Base-by-base conservation (phyloP, 2,329 filamentous ascomycete genomes). In the Cytospora paraplurivora region DNA sequence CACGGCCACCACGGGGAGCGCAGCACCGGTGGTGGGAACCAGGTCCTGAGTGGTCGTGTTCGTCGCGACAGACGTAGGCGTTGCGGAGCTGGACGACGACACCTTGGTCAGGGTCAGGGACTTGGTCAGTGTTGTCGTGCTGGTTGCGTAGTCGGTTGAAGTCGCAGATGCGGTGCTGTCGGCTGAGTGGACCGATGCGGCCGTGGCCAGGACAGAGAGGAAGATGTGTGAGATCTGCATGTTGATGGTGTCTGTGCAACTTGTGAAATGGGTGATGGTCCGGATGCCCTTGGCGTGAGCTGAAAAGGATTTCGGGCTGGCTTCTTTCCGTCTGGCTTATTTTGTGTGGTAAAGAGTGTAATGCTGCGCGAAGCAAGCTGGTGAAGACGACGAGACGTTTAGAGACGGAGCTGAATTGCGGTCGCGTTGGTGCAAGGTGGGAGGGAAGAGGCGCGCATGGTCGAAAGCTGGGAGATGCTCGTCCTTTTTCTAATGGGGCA, bases 21-120 rank as follows among this genome's bases (percentile, higher is more conserved):
- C 21, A 19, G 10, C 12, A 8, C 8, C 8, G 7, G 44, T 21
- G 8, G 44, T 47, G n/a, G 44, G 8, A 4, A 11, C 44, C 27
- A 27, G 27, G 27, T 27, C 27, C 27, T 27, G 27, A 27, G 27
- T 27, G 32, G 70, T 70, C 33, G 71, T 67, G 60, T 64, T 64
- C 54, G 69, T 62, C 11, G 50, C 53, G 59, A 67, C 69, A 27
- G 72, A 70, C 59, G 71, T 70, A 63, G 67, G 66, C 57, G 71
- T 70, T 50, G 70, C 68, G 67, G 66, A 71, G 67, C 69, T 72
- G 65, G 72, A 70, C 61, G 80, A 82, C 72, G 79, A 74, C 76
- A 81, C 82, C 70, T 74, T 69, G 63, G 81, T 83, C 71, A 83
- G 74, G 71, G 80, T 83, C 67, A 79, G 63, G 57, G 76, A 77